Evolutionary conservation across 371 early-diverging fungal species (phyloP).

Genomic region (Conidiobolus incongruus): DNA sequence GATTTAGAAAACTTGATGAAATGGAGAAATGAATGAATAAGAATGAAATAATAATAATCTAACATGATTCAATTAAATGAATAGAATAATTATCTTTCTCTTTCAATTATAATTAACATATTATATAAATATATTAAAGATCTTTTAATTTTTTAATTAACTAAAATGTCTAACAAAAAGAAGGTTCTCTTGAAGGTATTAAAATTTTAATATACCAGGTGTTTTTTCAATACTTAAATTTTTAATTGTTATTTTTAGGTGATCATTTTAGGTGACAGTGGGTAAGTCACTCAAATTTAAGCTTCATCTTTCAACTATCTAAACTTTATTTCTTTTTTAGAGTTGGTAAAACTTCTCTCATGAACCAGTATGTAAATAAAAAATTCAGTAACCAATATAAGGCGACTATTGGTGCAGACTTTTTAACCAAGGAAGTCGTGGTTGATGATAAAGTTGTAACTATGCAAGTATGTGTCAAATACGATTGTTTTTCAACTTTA

Average conservation of each 20-base stretch:
- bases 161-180: slow-evolving; percentile 23
- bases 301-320: not conserved
- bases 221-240: not conserved
- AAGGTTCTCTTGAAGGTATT: slow-evolving; percentile 32
- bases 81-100: too few species aligned
- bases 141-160: too few species aligned
- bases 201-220: not conserved
- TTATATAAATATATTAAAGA: too few species aligned
- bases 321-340: slow-evolving; percentile 11
- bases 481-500: not conserved
- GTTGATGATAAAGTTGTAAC: slow-evolving; percentile 73
- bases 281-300: slow-evolving; percentile 19
- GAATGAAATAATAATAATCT: too few species aligned
- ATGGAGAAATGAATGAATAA: slow-evolving; percentile 76
- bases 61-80: too few species aligned
- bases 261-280: slow-evolving; percentile 79
- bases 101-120: too few species aligned
- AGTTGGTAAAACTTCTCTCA: slow-evolving; percentile 92
- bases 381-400: slow-evolving; percentile 97
- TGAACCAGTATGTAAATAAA: slow-evolving; percentile 97
- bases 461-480: slow-evolving; percentile 46
- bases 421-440: slow-evolving; percentile 94
- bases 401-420: slow-evolving; percentile 99
- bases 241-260: slow-evolving; percentile 21
- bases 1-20: slow-evolving; percentile 6